Conservation (phyloP, 352 stramenopile genomes). For the Globisporangium abappressorium region DNA sequence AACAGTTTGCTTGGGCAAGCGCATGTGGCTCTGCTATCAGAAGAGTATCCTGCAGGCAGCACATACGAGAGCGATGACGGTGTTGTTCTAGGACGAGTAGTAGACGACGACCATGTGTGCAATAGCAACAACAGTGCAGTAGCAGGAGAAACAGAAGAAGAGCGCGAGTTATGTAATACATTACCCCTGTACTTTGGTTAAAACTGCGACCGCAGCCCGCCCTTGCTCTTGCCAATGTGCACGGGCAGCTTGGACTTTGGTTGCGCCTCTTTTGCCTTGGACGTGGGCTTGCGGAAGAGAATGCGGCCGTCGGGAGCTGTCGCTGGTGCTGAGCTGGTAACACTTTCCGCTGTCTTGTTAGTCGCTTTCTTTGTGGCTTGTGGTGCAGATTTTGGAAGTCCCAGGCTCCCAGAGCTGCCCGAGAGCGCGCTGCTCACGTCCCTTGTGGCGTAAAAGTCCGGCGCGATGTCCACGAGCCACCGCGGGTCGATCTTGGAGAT, state of each 20-base stretch:
- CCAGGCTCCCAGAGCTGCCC: conserved; percentile 61
- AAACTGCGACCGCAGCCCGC: conserved; percentile 73
- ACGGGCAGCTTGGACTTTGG: conserved; percentile 56
- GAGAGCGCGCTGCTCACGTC: conserved; percentile 67
- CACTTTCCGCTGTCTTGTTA: neutral
- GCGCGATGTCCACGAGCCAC: conserved; percentile 63
- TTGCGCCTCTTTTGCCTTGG: conserved; percentile 19
- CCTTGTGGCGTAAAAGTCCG: conserved; percentile 72
- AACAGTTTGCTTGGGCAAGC: neutral
- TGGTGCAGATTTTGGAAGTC: conserved; percentile 43
- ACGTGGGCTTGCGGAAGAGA: conserved; percentile 64
- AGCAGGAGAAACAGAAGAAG: neutral
- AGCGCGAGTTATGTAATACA: conserved; percentile 1
- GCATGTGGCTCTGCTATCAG: conserved; percentile 1
- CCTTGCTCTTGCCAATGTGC: conserved; percentile 83
- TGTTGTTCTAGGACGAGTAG: neutral
- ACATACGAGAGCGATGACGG: neutral
- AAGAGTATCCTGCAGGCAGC: neutral
- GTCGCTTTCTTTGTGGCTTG: conserved; percentile 15
- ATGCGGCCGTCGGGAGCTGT: conserved; percentile 52
- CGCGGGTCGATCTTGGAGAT: conserved; percentile 70
- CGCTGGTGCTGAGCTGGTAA: conserved; percentile 14
- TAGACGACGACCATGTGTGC: neutral
- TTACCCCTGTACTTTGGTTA: conserved; percentile 14
- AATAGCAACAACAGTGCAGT: neutral